Percentiles rank a stretch among this genome's conserved stretches.
phyloP scores from a whole-genome alignment of 345 rosid species.

The Ricinus communis region DNA sequence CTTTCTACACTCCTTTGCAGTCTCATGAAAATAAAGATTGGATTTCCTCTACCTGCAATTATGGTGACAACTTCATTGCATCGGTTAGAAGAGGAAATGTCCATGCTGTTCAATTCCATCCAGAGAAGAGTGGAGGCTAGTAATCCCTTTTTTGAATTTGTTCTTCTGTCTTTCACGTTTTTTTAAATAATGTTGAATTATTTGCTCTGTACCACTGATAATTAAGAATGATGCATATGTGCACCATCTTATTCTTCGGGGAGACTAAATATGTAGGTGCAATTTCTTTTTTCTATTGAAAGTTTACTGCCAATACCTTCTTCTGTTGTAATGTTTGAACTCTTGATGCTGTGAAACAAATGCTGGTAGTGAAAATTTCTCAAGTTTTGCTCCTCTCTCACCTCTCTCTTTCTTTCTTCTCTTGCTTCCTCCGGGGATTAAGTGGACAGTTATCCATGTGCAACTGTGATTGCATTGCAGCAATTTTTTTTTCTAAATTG shows the following conservation, averaged over 20 bases:
- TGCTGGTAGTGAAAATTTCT: not conserved
- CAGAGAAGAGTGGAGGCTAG: constrained; percentile 98
- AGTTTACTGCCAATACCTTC: not conserved
- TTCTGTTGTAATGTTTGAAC: not conserved
- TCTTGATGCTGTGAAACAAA: not conserved
- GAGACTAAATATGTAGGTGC: not conserved
- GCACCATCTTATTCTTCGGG: not conserved
- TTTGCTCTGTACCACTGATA: too few species aligned
- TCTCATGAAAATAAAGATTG: constrained; percentile 79
- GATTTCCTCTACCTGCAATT: constrained; percentile 85
- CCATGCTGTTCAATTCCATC: constrained; percentile 97
- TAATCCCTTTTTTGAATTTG: not conserved
- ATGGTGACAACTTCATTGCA: constrained; percentile 79
- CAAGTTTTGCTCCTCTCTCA: not conserved
- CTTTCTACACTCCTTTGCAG: constrained; percentile 33
- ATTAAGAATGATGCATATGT: not conserved
- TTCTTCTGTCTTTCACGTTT: not conserved
- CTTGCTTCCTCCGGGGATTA: constrained; percentile 7
- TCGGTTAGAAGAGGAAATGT: constrained; percentile 92
- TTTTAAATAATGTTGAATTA: not conserved
- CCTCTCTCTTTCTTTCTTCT: not conserved
- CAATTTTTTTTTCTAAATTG: not conserved
- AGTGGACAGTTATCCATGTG: not conserved
- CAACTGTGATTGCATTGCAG: not conserved
- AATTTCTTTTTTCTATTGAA: not conserved